Evolutionary conservation across 345 rosid genomes (phyloP), one percentile per base, ranked within the genome.

Genomic region (Brassica carinata): DNA sequence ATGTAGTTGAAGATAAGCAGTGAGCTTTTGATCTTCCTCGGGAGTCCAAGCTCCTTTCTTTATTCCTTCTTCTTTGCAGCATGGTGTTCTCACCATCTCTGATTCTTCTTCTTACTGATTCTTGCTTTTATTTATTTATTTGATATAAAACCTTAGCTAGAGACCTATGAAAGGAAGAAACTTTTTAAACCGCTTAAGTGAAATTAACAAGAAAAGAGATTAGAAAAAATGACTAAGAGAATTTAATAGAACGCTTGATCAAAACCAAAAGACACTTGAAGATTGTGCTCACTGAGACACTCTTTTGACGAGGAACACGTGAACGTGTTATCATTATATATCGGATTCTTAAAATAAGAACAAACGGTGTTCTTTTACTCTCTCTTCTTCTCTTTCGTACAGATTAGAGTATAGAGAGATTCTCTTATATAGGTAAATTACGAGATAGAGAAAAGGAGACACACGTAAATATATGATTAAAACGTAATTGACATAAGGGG

Each of bases 11-110:
- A 86, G 65, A 64, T 79, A 79, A 58, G 80, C 80, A 23, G 79
- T 64, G 19, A 85, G 85, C 67, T 83, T 85, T 67, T 81, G 75
- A 65, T 85, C 88, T 78, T 85, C 88, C 5, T 83, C 83, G 62
- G 80, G 48, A 30, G 85, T 81, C 88, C 88, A 85, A 29, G 88
- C 86, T 26, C 88, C 88, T 80, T 78, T 85, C 83, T 81, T 85
- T 59, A 85, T 19, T 11, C 85, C 86, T 19, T 73, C 75, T 43
- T 67, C 71, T 64, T 73, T 77, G 74, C 86, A 79, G 64, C 84
- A 84, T 55, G 84, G 85, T 29, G 85, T 75, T 48, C 85, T 82
- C 74, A 78, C 85, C 88, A 86, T 83, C 75, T 67, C 36, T 17
- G 6, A 0, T 51, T 53, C 2, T 15, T 77, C 67, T 53, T 34